Conservation (phyloP, 2,329 filamentous ascomycete genomes). For the Fusarium guadeloupense region DNA sequence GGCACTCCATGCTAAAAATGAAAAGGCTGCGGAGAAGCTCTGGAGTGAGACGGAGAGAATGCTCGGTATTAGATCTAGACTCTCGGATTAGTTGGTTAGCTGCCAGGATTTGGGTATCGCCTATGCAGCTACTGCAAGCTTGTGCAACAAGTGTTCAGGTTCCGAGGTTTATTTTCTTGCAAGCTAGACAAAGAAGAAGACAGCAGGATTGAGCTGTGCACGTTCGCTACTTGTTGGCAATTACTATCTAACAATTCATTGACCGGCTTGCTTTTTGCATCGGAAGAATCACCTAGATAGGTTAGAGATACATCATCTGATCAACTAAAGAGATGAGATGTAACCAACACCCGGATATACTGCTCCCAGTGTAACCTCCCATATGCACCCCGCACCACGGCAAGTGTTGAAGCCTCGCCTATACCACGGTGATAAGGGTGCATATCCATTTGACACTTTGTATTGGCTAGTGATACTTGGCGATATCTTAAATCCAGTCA, state of each 20-base stretch:
- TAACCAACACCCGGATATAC: slow-evolving; percentile 16
- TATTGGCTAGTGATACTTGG: too few relatives aligned
- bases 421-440: background rate
- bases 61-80: background rate
- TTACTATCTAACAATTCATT: background rate
- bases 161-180: background rate
- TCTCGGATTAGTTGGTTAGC: too few relatives aligned
- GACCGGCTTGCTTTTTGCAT: background rate
- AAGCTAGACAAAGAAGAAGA: too few relatives aligned
- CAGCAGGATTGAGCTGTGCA: too few relatives aligned
- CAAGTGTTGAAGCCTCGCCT: background rate
- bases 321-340: background rate
- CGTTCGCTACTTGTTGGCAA: background rate
- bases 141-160: too few relatives aligned
- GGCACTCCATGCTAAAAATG: slow-evolving; percentile 8
- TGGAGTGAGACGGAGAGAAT: slow-evolving; percentile 29
- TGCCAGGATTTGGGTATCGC: too few relatives aligned
- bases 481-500: slow-evolving; percentile 16
- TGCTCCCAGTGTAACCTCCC: slow-evolving; percentile 8
- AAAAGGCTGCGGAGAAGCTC: slow-evolving; percentile 13
- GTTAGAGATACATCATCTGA: background rate
- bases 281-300: background rate
- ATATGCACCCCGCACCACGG: slow-evolving; percentile 30
- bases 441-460: too few relatives aligned
- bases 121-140: too few relatives aligned